Base-by-base conservation (phyloP, 2,329 filamentous ascomycete species). In the Aaosphaeria pasadenensis region DNA sequence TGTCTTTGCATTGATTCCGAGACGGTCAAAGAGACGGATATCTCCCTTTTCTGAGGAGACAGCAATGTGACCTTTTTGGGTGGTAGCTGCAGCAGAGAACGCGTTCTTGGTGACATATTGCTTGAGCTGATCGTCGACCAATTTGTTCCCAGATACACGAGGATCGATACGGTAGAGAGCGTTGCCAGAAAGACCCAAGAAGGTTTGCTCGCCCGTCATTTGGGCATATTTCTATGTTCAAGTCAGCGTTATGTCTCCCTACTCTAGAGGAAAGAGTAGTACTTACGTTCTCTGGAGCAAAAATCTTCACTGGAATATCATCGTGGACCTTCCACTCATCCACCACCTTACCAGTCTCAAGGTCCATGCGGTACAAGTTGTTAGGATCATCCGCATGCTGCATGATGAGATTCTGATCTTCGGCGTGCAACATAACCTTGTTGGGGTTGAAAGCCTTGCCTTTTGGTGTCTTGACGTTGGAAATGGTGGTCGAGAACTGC, bases 311-410 rank as follows among this genome's bases (percentile, higher is more conserved):
- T 0, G 89, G 87, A 47, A 99, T 96, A 66, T 97, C 89, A 53
- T 99, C 92, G 65, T 99, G 92, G 11, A 99, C 82, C 60, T 96
- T 96, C 94, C 94, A 99, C 71, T 99, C 94, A 64, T 99, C 94
- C 2, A 97, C 91, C 33, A 99, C 89, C 74, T 96, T 97, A 57
- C 94, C 94, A 59, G 95, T 95, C 70, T 99, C 92, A 40, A 99
- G 79, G 73, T 99, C 94, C 94, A 99, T 97, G 41, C 89, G 89
- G 70, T 91, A 99, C 1, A 99, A 80, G 44, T 89, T 91, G 74
- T 96, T 92, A 1, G 92, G 89, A 56, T 97, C 87, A 44, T 85
- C 74, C 29, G 70, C 78, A 59, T 95, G 91, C 69, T 96, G 91
- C 49, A 96, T 72, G 51, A 96, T 88, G 81, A 96, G 86, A 64